Evolutionary conservation across 495 filamentous ascomycete species (phyloP).

Genomic region (Penicillium coprophilum): DNA sequence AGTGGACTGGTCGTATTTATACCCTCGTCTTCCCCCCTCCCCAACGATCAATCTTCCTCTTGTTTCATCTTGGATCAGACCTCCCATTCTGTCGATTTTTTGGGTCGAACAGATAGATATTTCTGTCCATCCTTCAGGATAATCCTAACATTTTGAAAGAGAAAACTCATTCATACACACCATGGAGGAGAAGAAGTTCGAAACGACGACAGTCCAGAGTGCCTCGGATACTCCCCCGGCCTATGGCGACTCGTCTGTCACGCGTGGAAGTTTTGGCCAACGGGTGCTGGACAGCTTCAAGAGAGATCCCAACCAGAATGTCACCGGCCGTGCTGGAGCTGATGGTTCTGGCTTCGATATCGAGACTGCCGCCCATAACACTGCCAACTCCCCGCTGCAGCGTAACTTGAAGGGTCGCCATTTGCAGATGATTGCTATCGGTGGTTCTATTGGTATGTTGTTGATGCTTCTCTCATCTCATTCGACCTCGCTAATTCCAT

Average conservation of each 20-base stretch:
- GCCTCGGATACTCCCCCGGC: conserved; percentile 29
- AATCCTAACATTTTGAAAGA: neutral
- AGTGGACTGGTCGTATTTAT: neutral
- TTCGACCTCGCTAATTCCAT: conserved; percentile 2
- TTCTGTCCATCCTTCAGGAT: neutral
- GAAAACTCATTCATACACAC: neutral
- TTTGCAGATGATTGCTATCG: conserved; percentile 96
- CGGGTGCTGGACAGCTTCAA: conserved; percentile 77
- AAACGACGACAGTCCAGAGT: conserved; percentile 28
- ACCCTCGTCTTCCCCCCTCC: neutral
- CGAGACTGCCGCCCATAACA: conserved; percentile 68
- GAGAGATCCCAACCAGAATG: conserved; percentile 68
- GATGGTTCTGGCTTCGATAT: conserved; percentile 71
- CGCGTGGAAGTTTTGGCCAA: conserved; percentile 34
- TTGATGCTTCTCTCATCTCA: neutral
- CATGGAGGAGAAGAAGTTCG: conserved; percentile 44
- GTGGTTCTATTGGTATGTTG: conserved; percentile 80
- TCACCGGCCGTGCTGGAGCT: conserved; percentile 51
- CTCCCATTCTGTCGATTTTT: neutral
- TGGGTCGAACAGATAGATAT: neutral
- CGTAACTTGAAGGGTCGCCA: conserved; percentile 79
- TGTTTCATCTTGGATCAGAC: neutral
- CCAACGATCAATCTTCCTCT: neutral
- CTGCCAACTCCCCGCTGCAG: conserved; percentile 73
- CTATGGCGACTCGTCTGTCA: conserved; percentile 43